phyloP scores from a whole-genome alignment of 257 asterid species.

The Coffea canephora region DNA sequence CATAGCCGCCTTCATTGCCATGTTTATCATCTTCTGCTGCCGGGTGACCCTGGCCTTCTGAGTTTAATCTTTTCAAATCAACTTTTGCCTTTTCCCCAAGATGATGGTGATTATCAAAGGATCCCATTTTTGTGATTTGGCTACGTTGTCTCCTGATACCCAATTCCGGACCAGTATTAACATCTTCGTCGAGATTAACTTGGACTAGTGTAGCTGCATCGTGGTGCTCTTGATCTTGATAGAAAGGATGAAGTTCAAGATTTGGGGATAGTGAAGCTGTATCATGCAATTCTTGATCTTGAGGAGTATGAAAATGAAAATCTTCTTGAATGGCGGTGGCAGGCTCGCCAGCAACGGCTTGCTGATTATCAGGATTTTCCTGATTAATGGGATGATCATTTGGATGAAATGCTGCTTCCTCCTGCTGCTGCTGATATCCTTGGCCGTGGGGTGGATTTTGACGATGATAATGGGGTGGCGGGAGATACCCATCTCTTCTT shows the following conservation, averaged over 20 bases:
- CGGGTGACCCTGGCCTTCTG: no score
- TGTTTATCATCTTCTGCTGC: no score
- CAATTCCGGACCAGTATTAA: no score
- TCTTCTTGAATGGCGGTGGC: neutral
- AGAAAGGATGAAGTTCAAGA: no score
- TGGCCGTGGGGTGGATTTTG: neutral
- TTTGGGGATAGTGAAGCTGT: neutral
- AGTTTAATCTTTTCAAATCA: no score
- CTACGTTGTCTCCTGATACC: no score
- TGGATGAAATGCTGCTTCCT: neutral
- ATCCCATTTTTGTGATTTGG: neutral
- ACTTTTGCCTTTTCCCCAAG: no score
- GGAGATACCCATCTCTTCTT: neutral
- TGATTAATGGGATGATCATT: neutral
- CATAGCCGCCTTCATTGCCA: no score
- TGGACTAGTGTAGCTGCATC: neutral
- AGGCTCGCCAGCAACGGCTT: neutral
- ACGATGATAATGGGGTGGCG: neutral
- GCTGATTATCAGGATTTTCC: neutral
- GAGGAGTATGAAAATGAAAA: neutral
- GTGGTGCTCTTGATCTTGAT: neutral
- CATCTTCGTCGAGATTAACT: neutral
- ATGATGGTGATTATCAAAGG: no score
- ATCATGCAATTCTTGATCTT: neutral
- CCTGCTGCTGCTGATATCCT: neutral